Evolutionary conservation across 768 basidiomycete genomes (phyloP).

Genomic region (Dendrothele bispora): DNA sequence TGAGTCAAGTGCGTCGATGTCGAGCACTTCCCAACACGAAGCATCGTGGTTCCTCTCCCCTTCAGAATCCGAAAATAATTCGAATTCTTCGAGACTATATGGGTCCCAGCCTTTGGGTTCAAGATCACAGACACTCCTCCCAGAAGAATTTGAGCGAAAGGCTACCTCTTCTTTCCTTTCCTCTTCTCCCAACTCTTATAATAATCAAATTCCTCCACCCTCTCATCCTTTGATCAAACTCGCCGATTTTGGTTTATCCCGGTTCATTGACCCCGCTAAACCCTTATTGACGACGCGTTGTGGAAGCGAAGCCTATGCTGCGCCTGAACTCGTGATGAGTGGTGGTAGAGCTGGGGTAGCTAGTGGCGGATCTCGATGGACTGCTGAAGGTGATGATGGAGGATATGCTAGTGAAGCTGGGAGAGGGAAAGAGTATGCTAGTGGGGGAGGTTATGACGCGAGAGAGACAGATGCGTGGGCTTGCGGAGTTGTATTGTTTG

Average conservation of each 20-base stretch:
- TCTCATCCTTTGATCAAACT: constrained; percentile 72
- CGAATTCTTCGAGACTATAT: too few relatives aligned
- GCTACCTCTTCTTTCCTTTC: background rate
- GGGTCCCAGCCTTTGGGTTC: too few relatives aligned
- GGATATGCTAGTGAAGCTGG: background rate
- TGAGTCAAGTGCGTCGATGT: too few relatives aligned
- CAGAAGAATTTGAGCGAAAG: too few relatives aligned
- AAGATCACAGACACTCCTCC: too few relatives aligned
- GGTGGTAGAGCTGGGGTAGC: constrained; percentile 20
- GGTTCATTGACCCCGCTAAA: constrained; percentile 68
- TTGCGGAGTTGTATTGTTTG: constrained; percentile 84
- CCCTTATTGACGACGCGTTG: constrained; percentile 77
- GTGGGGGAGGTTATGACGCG: constrained; percentile 69
- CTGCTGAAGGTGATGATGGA: constrained; percentile 2
- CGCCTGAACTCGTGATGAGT: constrained; percentile 69
- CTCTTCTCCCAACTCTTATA: background rate
- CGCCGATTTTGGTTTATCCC: constrained; percentile 87
- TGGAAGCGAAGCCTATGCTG: constrained; percentile 87
- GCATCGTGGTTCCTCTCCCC: too few relatives aligned
- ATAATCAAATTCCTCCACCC: constrained; percentile 32
- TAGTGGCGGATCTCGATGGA: constrained; percentile 7
- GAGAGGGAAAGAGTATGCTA: constrained; percentile 8
- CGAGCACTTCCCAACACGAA: too few relatives aligned
- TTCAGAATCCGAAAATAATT: too few relatives aligned
- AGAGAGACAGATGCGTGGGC: constrained; percentile 89